Evolutionary conservation across 2,329 filamentous ascomycete species (phyloP), one percentile per base, ranked within the genome.

Genomic region (Fusarium sp.): DNA sequence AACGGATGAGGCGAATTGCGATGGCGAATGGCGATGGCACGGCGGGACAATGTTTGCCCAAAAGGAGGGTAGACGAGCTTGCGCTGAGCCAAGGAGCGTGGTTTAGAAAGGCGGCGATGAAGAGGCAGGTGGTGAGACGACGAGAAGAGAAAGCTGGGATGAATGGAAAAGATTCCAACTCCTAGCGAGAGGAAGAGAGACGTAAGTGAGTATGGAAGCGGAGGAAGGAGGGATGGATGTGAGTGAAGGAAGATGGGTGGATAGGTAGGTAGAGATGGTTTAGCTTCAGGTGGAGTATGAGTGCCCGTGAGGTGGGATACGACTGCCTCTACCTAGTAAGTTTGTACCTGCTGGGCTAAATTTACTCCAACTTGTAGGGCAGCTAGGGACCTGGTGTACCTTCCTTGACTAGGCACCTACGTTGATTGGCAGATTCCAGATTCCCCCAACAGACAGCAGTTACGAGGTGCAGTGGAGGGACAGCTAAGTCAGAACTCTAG

Each of bases 81-180:
- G 72, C 73, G 66, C 74, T 72, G 76, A 78, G 75, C 75, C 79
- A 81, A 81, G 78, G 79, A 81, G 74, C 69, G 78, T 80, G 74
- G 75, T 71, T 77, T 74, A 58, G 75, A 78, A 75, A 76, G 71
- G 74, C 69, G 74, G 72, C 71, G 77, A 77, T 75, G 74, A 74
- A 75, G 71, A 69, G 72, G 72, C 72, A 78, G 79, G 78, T 79
- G 77, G 72, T 76, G 77, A 77, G 77, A 77, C 74, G 79, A 75
- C 71, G 72, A 78, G 78, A 82, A 82, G 78, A 78, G 76, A 80
- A 78, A 74, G 78, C 78, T 58, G 60, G 66, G 81, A 82, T 85
- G 82, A 81, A 78, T 78, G 80, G 75, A 78, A 76, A 72, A 65
- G 72, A 74, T 77, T 79, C 74, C 78, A 79, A 76, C 77, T 79